Evolutionary conservation across 1,139 yeast species (phyloP).

Genomic region (Torulaspora pretoriensis): DNA sequence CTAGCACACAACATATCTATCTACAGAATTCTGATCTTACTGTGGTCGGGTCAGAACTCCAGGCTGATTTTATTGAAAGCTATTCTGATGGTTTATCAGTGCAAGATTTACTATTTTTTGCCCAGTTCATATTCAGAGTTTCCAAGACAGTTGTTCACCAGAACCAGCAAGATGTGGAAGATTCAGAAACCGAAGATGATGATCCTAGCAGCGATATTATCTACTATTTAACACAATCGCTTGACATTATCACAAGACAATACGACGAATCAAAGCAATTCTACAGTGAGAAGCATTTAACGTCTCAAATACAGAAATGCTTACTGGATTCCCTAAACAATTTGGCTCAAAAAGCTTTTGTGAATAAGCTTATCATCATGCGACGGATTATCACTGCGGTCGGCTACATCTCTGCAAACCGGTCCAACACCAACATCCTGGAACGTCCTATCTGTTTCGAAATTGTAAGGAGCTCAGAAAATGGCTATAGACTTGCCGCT

Average conservation of each 20-base stretch:
- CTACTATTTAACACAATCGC: constrained; percentile 16
- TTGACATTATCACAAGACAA: constrained; percentile 20
- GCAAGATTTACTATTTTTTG: constrained; percentile 16
- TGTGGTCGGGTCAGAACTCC: constrained; percentile 24
- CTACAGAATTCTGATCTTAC: constrained; percentile 20
- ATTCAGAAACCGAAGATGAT: constrained; percentile 15
- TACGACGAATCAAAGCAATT: constrained; percentile 18
- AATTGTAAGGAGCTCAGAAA: constrained; percentile 11
- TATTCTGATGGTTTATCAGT: constrained; percentile 8
- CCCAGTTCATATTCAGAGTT: constrained; percentile 13
- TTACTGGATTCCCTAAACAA: constrained; percentile 21
- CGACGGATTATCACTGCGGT: constrained; percentile 26
- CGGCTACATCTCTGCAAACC: constrained; percentile 31
- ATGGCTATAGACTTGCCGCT: constrained; percentile 28
- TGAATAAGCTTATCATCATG: constrained; percentile 30
- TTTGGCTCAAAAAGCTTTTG: constrained; percentile 22
- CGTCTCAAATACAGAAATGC: constrained; percentile 17
- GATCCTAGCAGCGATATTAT: constrained; percentile 22
- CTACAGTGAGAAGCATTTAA: constrained; percentile 3
- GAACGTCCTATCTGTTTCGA: constrained; percentile 21
- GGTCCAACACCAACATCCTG: constrained; percentile 19
- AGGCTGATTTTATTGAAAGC: constrained; percentile 20
- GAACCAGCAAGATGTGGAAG: constrained; percentile 4
- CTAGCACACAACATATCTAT: constrained; percentile 12
- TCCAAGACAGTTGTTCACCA: constrained; percentile 17